Evolutionary conservation across 176 grass and related monocot species (phyloP), one percentile per base, ranked within the genome.

Genomic region (Coix lacrymajobi): DNA sequence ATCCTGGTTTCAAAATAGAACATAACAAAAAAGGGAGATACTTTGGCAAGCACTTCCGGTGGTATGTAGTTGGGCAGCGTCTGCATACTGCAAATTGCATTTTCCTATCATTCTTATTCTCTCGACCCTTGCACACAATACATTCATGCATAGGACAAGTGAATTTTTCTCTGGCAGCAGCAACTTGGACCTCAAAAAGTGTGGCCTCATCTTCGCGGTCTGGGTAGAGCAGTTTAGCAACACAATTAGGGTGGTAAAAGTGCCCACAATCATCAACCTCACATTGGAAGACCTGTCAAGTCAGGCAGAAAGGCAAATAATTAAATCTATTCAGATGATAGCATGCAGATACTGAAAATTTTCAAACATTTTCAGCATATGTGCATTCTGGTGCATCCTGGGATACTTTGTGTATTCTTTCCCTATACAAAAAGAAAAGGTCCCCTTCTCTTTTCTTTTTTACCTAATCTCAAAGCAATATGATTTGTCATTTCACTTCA

Each of bases 31-130:
- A 67, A 67, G n/a, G 38, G 22, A 28, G 57, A 67, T 72, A 71
- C 68, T 88, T 92, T 45, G 92, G 95, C 78, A 97, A 82, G 85
- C 95, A 97, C 72, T 74, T 86, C 38, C 84, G 56, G 74, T 94
- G 95, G 41, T 97, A 97, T 26, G 73, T 64, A n/a, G 87, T 92
- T 49, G 95, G 95, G 72, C 95, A 97, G n/a, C 95, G 87, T 81
- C 92, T 92, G 72, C 92, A 97, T 24, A 94, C 64, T 79, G 95
- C 95, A 52, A 98, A 91, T 39, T 89, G 90, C 78, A 88, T 81
- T 4, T 86, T 57, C 44, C 16, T 13, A 57, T 64, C 77, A 60
- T 90, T 33, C 49, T 88, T 88, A 16, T 87, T 69, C 77, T 98
- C 92, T 65, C 6, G 29, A 80, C 66, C 45, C 79, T 68, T 79